These are phyloP conservation scores for Paraphysoderma sedebokerense DNA, from an alignment of 371 early-diverging fungal species.

Conservation along the genomic window DNA sequence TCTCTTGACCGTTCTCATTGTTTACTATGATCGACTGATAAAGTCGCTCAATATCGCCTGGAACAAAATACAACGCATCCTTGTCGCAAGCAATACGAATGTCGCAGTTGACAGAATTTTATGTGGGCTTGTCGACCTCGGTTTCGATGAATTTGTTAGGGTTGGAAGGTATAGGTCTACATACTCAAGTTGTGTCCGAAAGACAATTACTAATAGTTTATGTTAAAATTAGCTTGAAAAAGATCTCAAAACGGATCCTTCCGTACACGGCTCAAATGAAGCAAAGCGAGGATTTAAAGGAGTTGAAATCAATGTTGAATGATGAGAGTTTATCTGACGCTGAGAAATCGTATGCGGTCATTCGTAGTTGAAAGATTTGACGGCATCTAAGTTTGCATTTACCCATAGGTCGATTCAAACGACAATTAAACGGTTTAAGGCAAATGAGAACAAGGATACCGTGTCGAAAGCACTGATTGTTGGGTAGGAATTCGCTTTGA, in stretches of 20 bases:
- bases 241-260: constrained; percentile 47
- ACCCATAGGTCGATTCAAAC: constrained; percentile 39
- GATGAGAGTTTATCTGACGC: constrained; percentile 30
- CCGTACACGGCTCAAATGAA: constrained; percentile 46
- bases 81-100: constrained; percentile 54
- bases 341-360: too few species aligned
- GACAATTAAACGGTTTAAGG: constrained; percentile 46
- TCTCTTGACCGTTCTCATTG: constrained; percentile 54
- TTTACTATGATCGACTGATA: constrained; percentile 46
- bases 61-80: constrained; percentile 15
- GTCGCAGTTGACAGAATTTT: constrained; percentile 84
- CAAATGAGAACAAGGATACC: too few species aligned
- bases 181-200: too few species aligned
- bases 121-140: constrained; percentile 39
- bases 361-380: too few species aligned
- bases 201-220: too few species aligned
- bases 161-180: too few species aligned
- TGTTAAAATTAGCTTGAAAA: constrained; percentile 67
- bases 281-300: constrained; percentile 12
- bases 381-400: too few species aligned
- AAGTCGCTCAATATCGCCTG: constrained; percentile 19
- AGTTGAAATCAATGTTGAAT: constrained; percentile 45
- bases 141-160: constrained; percentile 59
- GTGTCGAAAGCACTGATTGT: too few species aligned
- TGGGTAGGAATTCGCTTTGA: constrained; percentile 22